Evolutionary conservation across 2,329 filamentous ascomycete species (phyloP), one percentile per base, ranked within the genome.

Genomic region (Dendryphion nanum): DNA sequence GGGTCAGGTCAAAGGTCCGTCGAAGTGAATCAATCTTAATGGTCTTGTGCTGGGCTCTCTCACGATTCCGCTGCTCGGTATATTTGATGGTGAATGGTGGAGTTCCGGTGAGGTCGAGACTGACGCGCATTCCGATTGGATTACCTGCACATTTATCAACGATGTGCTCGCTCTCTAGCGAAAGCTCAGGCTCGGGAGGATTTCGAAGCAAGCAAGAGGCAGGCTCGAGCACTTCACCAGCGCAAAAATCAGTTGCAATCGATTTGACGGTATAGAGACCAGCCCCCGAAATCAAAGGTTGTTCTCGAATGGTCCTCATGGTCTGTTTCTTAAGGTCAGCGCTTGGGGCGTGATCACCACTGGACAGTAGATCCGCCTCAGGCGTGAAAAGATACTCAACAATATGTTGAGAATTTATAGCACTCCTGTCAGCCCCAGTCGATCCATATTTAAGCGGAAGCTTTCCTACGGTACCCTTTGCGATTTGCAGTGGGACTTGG

Each of bases 111-210:
- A 98, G 75, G 60, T 97, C 89, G 34, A 98, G 71, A 56, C 93
- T 86, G 29, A 98, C 87, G 8, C 85, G 80, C 38, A 98, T 77
- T 28, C 93, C 93, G 45, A 98, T 87, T 0, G 93, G 89, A 57
- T 89, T 95, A 33, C 90, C 89, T 23, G 90, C 91, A 63, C 93
- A 98, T 61, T 94, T 95, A 65, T 98, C 93, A 36, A 88, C 86
- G 30, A 98, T 89, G 45, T 89, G 84, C 52, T 95, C 86, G 5
- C 82, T 76, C 20, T 77, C 78, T 34, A 98, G 72, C 4, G 79
- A 74, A 41, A 98, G 65, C 38, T 84, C 81, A 7, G 93, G 93
- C 66, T 95, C 84, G 0, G 93, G 83, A 4, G 93, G 93, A 50
- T 97, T 98, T 49, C 94, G 76, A 37, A 98, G 72, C 41, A 95